Evolutionary conservation across 768 basidiomycete species (phyloP).

Genomic region (Naganishia onofrii): DNA sequence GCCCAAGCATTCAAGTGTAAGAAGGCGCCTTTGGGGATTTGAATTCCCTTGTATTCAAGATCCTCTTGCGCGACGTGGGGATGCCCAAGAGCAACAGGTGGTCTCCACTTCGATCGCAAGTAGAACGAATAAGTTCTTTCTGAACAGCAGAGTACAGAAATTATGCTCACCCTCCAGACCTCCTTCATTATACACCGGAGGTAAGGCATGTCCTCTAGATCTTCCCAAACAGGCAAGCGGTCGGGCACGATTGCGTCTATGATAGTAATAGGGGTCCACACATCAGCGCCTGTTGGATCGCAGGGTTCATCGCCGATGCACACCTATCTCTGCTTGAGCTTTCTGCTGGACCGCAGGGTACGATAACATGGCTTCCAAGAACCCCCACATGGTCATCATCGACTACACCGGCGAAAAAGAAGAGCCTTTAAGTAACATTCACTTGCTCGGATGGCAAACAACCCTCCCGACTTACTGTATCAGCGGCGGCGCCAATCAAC

Average conservation of each 20-base stretch:
- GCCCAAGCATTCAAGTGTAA: slow-evolving; percentile 4
- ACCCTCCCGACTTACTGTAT: neutral
- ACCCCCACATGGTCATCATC: slow-evolving; percentile 4
- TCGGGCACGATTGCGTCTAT: neutral
- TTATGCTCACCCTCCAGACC: neutral
- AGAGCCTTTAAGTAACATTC: too few relatives aligned
- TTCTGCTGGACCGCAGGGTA: neutral
- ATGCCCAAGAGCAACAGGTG: neutral
- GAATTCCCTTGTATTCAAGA: slow-evolving; percentile 1
- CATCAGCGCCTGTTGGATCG: too few relatives aligned
- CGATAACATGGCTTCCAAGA: neutral
- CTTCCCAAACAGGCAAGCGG: slow-evolving; percentile 3
- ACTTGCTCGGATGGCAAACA: neutral
- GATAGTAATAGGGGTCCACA: too few relatives aligned
- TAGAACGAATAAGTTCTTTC: neutral
- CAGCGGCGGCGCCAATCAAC: neutral
- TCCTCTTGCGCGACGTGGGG: neutral
- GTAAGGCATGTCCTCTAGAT: neutral
- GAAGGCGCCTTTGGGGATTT: neutral
- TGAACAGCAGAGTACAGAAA: neutral
- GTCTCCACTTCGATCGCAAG: neutral
- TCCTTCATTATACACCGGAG: neutral
- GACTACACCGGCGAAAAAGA: too few relatives aligned
- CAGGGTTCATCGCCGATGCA: neutral
- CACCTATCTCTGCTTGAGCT: slow-evolving; percentile 1